A percentile compares a stretch with the other conserved stretches of the same genome.
phyloP scores from a whole-genome alignment of 1,139 yeast species.

The Taphrina flavorubra region DNA sequence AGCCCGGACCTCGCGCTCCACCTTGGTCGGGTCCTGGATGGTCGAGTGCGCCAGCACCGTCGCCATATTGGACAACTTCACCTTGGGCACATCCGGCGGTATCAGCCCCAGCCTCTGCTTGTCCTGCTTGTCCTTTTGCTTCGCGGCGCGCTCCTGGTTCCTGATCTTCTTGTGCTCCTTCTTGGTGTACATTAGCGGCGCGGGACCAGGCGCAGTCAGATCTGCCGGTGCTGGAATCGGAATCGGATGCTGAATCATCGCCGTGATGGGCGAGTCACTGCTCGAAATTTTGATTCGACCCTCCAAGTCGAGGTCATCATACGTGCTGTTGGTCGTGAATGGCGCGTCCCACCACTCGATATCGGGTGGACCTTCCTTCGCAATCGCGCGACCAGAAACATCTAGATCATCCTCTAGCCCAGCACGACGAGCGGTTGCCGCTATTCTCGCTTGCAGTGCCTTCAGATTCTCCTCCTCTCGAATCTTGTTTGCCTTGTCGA shows the following conservation, averaged over 20 bases:
- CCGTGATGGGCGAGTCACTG: slow-evolving; percentile 61
- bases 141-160: slow-evolving; percentile 68
- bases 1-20: slow-evolving; percentile 71
- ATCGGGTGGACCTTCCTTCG: slow-evolving; percentile 60
- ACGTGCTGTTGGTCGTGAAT: slow-evolving; percentile 51
- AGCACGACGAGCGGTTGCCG: slow-evolving; percentile 47
- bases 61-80: slow-evolving; percentile 80
- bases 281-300: slow-evolving; percentile 50
- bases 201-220: slow-evolving; percentile 53
- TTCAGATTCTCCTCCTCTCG: slow-evolving; percentile 56
- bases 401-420: slow-evolving; percentile 47
- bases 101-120: slow-evolving; percentile 78
- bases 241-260: slow-evolving; percentile 81
- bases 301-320: slow-evolving; percentile 48
- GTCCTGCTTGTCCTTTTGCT: slow-evolving; percentile 74
- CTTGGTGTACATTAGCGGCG: slow-evolving; percentile 64
- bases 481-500: slow-evolving; percentile 61
- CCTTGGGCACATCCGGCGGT: slow-evolving; percentile 89
- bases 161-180: slow-evolving; percentile 76
- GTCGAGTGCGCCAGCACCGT: slow-evolving; percentile 84
- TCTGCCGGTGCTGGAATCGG: slow-evolving; percentile 67
- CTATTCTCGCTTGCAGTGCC: slow-evolving; percentile 50
- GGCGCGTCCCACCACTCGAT: slow-evolving; percentile 87
- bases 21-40: slow-evolving; percentile 86
- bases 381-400: slow-evolving; percentile 46